Evolutionary conservation across 768 basidiomycete genomes (phyloP), one percentile per base, ranked within the genome.

Genomic region (Roridomyces roridus): DNA sequence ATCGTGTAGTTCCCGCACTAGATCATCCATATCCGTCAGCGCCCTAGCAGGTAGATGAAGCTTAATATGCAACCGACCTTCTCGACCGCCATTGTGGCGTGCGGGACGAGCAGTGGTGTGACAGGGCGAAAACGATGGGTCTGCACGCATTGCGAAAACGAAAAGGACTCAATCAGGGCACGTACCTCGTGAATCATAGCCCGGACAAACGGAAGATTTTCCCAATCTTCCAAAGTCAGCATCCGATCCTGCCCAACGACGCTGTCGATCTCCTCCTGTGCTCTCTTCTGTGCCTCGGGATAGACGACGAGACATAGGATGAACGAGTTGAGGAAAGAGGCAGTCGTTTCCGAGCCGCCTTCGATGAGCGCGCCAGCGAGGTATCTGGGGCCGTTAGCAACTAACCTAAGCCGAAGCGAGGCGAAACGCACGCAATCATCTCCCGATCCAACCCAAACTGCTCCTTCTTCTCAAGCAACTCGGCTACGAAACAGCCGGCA

Each of bases 281-380:
- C 67, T 42, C 67, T 66, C 34, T 46, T 47, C 42, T 72, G 70
- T 7, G 47, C 64, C 0, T 74, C 59, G 7, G 70, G 17, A 45
- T 45, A 28, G 11, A 28, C 44, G 6, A 45, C 44, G 14, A 45
- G 28, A 6, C 25, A 25, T 6, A 45, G n/a, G 3, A 45, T 18
- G 17, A 45, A 59, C 17, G 58, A 58, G 28, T 70, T 66, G 11
- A 72, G 29, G 15, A 34, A 46, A 14, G 29, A 10, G 14, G 45
- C 20, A 21, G 45, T 46, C 23, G 45, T 46, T 20, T 46, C 45
- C 3, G 45, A 46, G 5, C 45, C 45, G 6, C 10, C 18, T 28
- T 46, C 45, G 9, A 34, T 9, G 18, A 46, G 45, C 15, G 18
- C 31, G 9, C 29, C 31, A 21, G 25, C 45, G 20, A 46, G 18